Evolutionary conservation across 2,329 filamentous ascomycete species (phyloP).

Genomic region (Botrytis pseudocinerea): DNA sequence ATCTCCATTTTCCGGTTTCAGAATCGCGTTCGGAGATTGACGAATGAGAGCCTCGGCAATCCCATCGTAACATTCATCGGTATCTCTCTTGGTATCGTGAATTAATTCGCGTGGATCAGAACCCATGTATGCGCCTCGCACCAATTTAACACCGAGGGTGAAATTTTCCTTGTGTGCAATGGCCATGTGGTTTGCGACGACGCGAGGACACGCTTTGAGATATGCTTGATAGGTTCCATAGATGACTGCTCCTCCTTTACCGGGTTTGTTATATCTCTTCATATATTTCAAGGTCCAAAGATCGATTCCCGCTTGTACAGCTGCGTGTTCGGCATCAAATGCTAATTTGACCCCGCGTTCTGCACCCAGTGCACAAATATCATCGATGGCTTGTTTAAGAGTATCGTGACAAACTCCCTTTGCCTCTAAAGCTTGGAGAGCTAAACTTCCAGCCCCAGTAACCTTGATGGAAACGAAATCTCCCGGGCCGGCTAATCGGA

Average conservation of each 20-base stretch:
- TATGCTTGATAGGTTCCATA: conserved; percentile 83
- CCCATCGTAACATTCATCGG: conserved; percentile 70
- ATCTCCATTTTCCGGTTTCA: conserved; percentile 47
- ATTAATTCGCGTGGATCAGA: conserved; percentile 70
- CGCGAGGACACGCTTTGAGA: conserved; percentile 61
- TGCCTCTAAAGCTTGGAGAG: conserved; percentile 65
- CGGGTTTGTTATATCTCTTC: conserved; percentile 68
- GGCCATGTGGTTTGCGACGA: conserved; percentile 60
- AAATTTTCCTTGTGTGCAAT: conserved; percentile 60
- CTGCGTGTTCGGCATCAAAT: conserved; percentile 83
- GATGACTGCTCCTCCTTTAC: conserved; percentile 62
- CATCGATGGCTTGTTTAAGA: conserved; percentile 69
- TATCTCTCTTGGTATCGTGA: conserved; percentile 70
- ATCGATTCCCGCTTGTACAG: conserved; percentile 77
- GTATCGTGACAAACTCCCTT: conserved; percentile 62
- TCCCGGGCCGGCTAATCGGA: conserved; percentile 53
- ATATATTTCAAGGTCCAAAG: conserved; percentile 78
- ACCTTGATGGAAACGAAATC: conserved; percentile 64
- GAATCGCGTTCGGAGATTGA: conserved; percentile 57
- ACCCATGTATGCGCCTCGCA: conserved; percentile 72
- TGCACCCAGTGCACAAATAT: conserved; percentile 72
- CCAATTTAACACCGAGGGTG: conserved; percentile 71
- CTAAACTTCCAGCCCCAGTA: conserved; percentile 76
- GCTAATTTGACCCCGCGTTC: conserved; percentile 70
- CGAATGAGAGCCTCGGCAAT: conserved; percentile 68